A percentile compares a stretch with the other conserved stretches of the same genome.
phyloP scores from a whole-genome alignment of 345 rosid genomes.

The Turritis glabra region DNA sequence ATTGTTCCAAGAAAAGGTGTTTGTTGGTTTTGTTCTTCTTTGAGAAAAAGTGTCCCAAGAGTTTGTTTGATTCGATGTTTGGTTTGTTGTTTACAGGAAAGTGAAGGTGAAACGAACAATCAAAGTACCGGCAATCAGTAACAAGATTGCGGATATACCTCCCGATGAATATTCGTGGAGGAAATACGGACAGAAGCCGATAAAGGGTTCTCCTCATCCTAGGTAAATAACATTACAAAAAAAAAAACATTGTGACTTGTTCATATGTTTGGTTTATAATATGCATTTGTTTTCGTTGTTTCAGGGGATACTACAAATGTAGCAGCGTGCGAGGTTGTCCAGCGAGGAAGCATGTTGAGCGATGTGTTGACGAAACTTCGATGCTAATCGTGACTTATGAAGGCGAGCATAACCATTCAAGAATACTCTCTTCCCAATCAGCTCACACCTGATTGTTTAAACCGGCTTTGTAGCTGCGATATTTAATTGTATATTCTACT shows the following conservation, averaged over 20 bases:
- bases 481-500: conserved; percentile 25
- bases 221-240: conserved; percentile 17
- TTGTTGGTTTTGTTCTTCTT: not conserved
- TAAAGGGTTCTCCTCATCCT: conserved; percentile 72
- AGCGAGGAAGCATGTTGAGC: conserved; percentile 78
- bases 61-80: not conserved
- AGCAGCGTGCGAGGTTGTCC: conserved; percentile 77
- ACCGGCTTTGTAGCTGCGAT: not conserved
- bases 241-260: not conserved
- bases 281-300: not conserved
- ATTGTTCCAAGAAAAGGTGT: conserved; percentile 59
- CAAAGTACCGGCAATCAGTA: conserved; percentile 75
- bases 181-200: conserved; percentile 80
- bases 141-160: conserved; percentile 78
- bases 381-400: conserved; percentile 77
- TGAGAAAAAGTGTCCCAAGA: not conserved
- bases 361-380: conserved; percentile 69
- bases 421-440: conserved; percentile 49
- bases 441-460: conserved; percentile 45
- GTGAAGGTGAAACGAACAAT: conserved; percentile 60
- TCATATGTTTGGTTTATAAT: not conserved
- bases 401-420: conserved; percentile 76
- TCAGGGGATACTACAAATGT: conserved; percentile 82
- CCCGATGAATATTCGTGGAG: conserved; percentile 83
- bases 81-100: conserved; percentile 47